Evolutionary conservation across 2,329 filamentous ascomycete species (phyloP).

Genomic region (Paraconiothyrium brasiliense): DNA sequence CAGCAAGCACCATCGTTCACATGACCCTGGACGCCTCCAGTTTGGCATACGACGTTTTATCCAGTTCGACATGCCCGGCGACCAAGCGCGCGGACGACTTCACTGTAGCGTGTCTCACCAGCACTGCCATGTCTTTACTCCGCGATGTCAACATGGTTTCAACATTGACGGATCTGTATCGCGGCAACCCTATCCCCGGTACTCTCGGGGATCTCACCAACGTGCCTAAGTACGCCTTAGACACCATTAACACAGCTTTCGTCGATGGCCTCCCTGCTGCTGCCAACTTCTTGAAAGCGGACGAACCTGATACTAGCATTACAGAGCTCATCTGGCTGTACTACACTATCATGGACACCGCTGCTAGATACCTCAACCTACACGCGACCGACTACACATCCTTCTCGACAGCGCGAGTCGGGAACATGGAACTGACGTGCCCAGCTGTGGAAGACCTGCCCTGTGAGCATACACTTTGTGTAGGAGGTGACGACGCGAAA

Average conservation of each 20-base stretch:
- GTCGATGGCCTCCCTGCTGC: conserved; percentile 3
- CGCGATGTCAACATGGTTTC: not conserved
- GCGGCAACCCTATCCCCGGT: not conserved
- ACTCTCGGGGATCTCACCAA: not conserved
- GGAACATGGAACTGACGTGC: not conserved
- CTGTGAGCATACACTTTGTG: not conserved
- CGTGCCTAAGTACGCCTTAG: not conserved
- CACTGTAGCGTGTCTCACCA: not conserved
- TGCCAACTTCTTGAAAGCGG: not conserved
- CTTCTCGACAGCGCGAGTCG: not conserved
- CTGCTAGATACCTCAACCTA: not conserved
- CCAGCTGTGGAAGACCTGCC: not conserved
- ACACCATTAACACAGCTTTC: not conserved
- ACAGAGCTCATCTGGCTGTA: conserved; percentile 5
- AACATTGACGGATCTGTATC: not conserved
- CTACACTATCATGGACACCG: conserved; percentile 6
- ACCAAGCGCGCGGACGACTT: no score
- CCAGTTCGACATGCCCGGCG: no score
- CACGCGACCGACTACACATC: not conserved
- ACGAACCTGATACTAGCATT: not conserved
- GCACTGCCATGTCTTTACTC: not conserved
- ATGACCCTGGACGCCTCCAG: no score
- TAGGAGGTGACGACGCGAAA: not conserved
- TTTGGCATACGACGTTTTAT: no score
- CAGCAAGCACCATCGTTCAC: no score